These are phyloP conservation scores for Periglandula ipomoeae DNA, from an alignment of 2,329 filamentous ascomycete genomes.

Conservation along the genomic window DNA sequence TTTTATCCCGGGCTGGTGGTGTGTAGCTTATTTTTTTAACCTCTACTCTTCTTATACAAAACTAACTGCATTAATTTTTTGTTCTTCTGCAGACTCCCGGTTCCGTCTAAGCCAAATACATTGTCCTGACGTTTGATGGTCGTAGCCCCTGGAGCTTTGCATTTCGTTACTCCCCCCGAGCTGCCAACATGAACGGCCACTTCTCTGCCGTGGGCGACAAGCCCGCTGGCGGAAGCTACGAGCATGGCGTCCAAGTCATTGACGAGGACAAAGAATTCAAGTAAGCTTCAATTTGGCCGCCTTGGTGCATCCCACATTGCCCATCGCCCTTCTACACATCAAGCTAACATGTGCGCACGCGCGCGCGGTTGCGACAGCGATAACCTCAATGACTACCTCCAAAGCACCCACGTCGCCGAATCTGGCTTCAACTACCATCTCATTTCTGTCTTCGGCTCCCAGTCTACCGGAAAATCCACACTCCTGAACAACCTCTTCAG, in stretches of 20 bases:
- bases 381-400: slow-evolving; percentile 74
- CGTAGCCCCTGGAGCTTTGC: background rate
- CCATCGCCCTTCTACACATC: background rate
- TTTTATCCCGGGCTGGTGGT: background rate
- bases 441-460: slow-evolving; percentile 96
- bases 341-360: slow-evolving; percentile 1
- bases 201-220: slow-evolving; percentile 65
- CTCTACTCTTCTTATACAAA: background rate
- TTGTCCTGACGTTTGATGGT: slow-evolving; percentile 1
- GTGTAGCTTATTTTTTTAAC: background rate
- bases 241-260: slow-evolving; percentile 94
- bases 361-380: slow-evolving; percentile 38
- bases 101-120: no score
- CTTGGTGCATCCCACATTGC: background rate
- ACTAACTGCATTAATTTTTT: background rate
- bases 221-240: slow-evolving; percentile 59
- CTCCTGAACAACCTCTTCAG: slow-evolving; percentile 93
- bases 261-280: slow-evolving; percentile 92
- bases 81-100: background rate
- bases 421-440: slow-evolving; percentile 98
- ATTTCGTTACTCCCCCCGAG: background rate
- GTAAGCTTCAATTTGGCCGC: slow-evolving; percentile 41
- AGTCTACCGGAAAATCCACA: slow-evolving; percentile 97
- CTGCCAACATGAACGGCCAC: slow-evolving; percentile 62
- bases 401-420: slow-evolving; percentile 67